Base-by-base conservation (phyloP, 2,329 filamentous ascomycete species). In the Aureobasidium zeae region DNA sequence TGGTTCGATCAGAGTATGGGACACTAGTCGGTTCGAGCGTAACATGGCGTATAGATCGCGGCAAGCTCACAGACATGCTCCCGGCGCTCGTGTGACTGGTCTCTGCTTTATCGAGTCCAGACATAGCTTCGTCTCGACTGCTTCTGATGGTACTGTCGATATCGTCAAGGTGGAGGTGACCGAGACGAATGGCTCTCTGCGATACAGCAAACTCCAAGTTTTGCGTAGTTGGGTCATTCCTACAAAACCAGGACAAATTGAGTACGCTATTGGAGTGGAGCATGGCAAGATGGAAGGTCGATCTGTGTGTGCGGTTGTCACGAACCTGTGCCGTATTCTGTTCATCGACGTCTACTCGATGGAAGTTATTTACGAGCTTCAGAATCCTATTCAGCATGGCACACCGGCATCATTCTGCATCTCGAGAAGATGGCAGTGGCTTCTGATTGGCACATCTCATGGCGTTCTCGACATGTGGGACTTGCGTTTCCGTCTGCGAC, bases 381-480 rank as follows among this genome's bases (percentile, higher is more conserved):
- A 84, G 33, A 96, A 94, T 46, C 87, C 89, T 0, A 77, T 94
- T 2, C 85, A 94, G 55, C 89, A 98, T 57, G 91, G 91, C 10
- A 85, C 81, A 1, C 86, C 87, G 1, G 95, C 86, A 0, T 91
- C 86, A 52, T 95, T 98, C 63, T 89, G 84, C 55, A 73, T 94
- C 22, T 87, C 95, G 56, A 76, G 78, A 46, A 85, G 81, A 57
- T 81, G 83, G 38, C 87, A 91, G 57, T 98, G 91, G 91, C 70
- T 98, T 3, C 74, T 94, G 2, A 67, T 96, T 0, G 91, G 88
- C 25, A 98, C 93, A 1, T 86, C 86, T 0, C 88, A 96, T 58
- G 91, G 93, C 25, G 81, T 96, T 20, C 70, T 98, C 6, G 84
- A 94, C 58, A 73, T 98, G 1, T 98, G 91, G 91, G 91, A 98